Conservation (phyloP, 352 stramenopile genomes). For the Phytophthora macrochlamydospora region DNA sequence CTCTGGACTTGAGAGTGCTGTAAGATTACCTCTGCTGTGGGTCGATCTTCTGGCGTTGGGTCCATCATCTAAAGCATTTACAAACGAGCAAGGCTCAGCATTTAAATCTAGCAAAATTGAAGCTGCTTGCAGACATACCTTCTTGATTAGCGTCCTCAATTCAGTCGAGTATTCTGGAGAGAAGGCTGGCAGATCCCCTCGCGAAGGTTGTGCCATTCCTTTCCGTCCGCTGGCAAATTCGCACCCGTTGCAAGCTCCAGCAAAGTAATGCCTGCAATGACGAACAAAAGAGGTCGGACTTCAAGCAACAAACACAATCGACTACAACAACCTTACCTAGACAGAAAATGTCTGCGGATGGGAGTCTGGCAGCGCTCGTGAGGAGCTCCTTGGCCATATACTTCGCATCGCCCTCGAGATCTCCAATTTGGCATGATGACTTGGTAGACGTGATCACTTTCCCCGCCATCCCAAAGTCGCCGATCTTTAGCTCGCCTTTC, state of each 20-base stretch:
- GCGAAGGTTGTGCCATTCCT: slow-evolving; percentile 74
- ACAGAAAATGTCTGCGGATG: slow-evolving; percentile 95
- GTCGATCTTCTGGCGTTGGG: slow-evolving; percentile 42
- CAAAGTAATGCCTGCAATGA: slow-evolving; percentile 61
- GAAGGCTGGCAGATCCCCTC: slow-evolving; percentile 50
- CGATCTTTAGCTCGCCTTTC: slow-evolving; percentile 77
- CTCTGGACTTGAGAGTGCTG: slow-evolving; percentile 27
- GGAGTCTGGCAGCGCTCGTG: slow-evolving; percentile 54
- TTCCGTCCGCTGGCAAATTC: slow-evolving; percentile 50
- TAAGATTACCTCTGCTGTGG: slow-evolving; percentile 47
- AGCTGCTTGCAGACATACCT: slow-evolving; percentile 35
- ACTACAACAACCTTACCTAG: slow-evolving; percentile 59
- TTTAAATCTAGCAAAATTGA: not conserved
- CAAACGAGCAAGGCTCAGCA: not conserved
- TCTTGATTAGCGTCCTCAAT: slow-evolving; percentile 38
- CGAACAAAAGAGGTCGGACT: no score
- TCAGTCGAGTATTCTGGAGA: slow-evolving; percentile 53
- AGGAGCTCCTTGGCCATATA: slow-evolving; percentile 94
- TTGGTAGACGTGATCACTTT: slow-evolving; percentile 36
- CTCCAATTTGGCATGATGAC: slow-evolving; percentile 34
- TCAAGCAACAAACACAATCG: no score
- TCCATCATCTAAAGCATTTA: slow-evolving; percentile 64
- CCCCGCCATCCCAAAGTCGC: slow-evolving; percentile 94
- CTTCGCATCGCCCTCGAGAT: slow-evolving; percentile 93
- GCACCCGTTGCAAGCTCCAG: slow-evolving; percentile 57